These are phyloP conservation scores for Persicaria maculosa DNA, from an alignment of 148 eudicot species.

Conservation along the genomic window DNA sequence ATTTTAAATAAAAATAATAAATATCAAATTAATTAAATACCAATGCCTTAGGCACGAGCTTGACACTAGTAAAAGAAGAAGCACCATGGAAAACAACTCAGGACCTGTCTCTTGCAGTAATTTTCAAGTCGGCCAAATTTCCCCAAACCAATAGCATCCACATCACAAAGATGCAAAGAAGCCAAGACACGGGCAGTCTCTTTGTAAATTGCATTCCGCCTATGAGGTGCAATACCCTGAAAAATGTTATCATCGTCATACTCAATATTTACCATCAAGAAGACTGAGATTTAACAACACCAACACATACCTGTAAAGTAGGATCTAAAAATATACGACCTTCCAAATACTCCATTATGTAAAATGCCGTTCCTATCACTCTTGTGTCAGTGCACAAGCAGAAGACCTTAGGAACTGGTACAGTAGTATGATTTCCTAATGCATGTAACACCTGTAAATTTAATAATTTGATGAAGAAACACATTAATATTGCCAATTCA, in stretches of 20 bases:
- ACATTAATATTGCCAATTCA: not conserved
- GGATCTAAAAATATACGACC: slow-evolving; percentile 85
- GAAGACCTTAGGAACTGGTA: slow-evolving; percentile 86
- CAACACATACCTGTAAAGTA: slow-evolving; percentile 52
- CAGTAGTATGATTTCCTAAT: slow-evolving; percentile 57
- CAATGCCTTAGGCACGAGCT: too few species aligned
- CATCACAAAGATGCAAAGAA: slow-evolving; percentile 70
- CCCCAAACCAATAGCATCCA: slow-evolving; percentile 67
- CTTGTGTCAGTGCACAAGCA: slow-evolving; percentile 78
- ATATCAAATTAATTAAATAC: too few species aligned
- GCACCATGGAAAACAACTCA: not conserved
- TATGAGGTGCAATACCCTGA: slow-evolving; percentile 61
- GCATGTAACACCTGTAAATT: slow-evolving; percentile 68
- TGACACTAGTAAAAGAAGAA: not conserved
- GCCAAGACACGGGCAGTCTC: slow-evolving; percentile 80
- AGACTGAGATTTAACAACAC: not conserved
- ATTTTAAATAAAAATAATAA: too few species aligned
- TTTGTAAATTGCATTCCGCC: slow-evolving; percentile 49
- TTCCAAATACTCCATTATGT: slow-evolving; percentile 92
- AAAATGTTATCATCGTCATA: slow-evolving; percentile 3
- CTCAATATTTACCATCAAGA: not conserved
- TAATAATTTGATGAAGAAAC: not conserved
- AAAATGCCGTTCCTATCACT: slow-evolving; percentile 90
- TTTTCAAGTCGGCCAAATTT: slow-evolving; percentile 68
- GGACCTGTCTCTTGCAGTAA: slow-evolving; percentile 91